Percentiles rank a stretch among this genome's conserved stretches.
Evolutionary conservation across 202 grass and related monocot genomes (phyloP).

Genomic region (Musa balbisiana): DNA sequence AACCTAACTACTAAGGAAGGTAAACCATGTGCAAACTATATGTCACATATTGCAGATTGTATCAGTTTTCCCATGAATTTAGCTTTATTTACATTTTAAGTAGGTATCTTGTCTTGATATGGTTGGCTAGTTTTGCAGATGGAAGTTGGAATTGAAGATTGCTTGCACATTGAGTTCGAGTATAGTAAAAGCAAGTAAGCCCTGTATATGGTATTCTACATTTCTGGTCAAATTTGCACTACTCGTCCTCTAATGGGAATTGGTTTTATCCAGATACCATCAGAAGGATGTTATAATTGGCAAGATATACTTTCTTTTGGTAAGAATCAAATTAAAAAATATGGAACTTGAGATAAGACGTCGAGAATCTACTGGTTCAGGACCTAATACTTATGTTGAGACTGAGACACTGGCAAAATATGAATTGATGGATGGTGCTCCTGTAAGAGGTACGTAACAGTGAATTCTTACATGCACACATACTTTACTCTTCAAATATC

Average conservation of each 20-base stretch:
- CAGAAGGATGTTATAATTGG: constrained; percentile 95
- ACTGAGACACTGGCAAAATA: constrained; percentile 73
- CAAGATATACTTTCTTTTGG: constrained; percentile 98
- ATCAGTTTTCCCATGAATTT: not conserved
- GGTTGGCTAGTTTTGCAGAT: constrained; percentile 43
- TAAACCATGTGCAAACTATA: too few relatives aligned
- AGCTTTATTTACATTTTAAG: not conserved
- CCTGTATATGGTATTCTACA: not conserved
- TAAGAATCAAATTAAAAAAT: constrained; percentile 97
- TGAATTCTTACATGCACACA: not conserved
- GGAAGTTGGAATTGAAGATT: constrained; percentile 99
- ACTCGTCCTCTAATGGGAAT: constrained; percentile 13
- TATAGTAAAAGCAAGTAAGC: constrained; percentile 98
- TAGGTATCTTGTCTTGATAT: not conserved
- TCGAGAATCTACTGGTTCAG: constrained; percentile 86
- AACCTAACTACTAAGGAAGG: not conserved
- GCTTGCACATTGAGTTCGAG: constrained; percentile 94
- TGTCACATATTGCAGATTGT: not conserved
- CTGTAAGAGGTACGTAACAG: constrained; percentile 33
- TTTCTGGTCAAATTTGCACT: not conserved
- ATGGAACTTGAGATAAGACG: constrained; percentile 94
- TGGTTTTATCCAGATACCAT: constrained; percentile 59
- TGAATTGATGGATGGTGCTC: constrained; percentile 15
- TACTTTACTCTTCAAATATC: not conserved
- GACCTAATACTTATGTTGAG: constrained; percentile 93